These are phyloP conservation scores for Hypoxylon sp. DNA, from an alignment of 2,329 filamentous ascomycete species.

Conservation along the genomic window DNA sequence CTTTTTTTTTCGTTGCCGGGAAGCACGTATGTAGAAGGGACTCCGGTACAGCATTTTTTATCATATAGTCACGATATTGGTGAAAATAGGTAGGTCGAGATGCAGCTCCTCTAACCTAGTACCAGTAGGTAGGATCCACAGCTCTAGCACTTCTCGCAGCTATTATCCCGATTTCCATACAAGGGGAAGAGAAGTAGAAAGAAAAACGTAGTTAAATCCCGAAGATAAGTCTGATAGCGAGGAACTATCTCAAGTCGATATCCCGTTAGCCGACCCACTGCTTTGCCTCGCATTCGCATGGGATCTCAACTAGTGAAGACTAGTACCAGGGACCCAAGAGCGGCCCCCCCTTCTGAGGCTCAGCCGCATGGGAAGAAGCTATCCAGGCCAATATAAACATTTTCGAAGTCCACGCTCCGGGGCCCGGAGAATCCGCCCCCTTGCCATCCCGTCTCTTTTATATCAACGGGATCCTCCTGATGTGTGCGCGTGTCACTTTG, in stretches of 20 bases:
- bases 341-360: neutral
- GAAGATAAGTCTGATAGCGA: conserved; percentile 26
- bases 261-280: conserved; percentile 20
- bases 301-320: neutral
- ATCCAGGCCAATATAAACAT: conserved; percentile 17
- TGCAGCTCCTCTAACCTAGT: neutral
- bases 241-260: conserved; percentile 14
- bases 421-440: neutral
- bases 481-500: neutral
- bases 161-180: neutral
- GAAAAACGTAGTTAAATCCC: neutral
- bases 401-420: conserved; percentile 3
- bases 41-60: neutral
- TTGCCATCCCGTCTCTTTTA: neutral
- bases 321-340: neutral
- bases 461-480: neutral
- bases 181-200: neutral
- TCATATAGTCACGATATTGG: neutral
- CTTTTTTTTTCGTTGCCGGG: neutral
- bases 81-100: neutral
- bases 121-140: neutral
- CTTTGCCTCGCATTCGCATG: conserved; percentile 24
- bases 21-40: neutral
- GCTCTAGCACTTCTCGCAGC: neutral
- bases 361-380: conserved; percentile 16